Evolutionary conservation across 176 grass and related monocot genomes (phyloP), one percentile per base, ranked within the genome.

Genomic region (Avena insularis): DNA sequence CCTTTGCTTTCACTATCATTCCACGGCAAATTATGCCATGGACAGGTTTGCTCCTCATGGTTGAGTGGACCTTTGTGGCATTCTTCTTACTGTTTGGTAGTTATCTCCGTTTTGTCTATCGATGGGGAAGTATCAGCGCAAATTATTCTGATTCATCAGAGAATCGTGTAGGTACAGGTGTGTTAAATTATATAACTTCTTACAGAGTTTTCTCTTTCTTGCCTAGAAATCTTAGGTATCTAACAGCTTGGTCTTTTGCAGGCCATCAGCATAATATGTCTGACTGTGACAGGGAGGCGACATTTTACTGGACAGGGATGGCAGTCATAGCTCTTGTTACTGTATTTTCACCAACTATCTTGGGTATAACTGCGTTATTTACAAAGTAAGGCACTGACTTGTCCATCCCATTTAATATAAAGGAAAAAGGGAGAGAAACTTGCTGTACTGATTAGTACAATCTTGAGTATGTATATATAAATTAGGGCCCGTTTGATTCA

Each of bases 301-400:
- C 75, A 77, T 85, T 91, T 75, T 96, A 92, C 89, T 95, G 96
- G 92, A 80, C 73, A 50, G 86, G 85, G 53, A 94, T 98, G 92
- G 88, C 96, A 49, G 46, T 86, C 70, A 87, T 98, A 80, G 92
- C 90, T 79, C 79, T 91, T 50, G 23, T 90, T 74, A 65, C 87
- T 53, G 93, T 93, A 65, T 86, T 92, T 58, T 82, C 70, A 71
- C 93, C 93, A 71, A 92, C 80, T 71, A 67, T 94, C 17, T 82
- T 98, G 58, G 93, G 92, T 49, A 81, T 98, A 79, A 94, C 96
- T 73, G 87, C 93, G 49, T 88, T 98, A 21, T 98, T 98, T 83
- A 73, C 90, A 40, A 98, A 94, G 96, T 98, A 92, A 83, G 88
- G 19, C 75, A 38, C 51, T 43, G 16, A 78, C n/a, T 85, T 10